Evolutionary conservation across 257 asterid species (phyloP), one percentile per base, ranked within the genome.

Genomic region (Penstemon eatonii): DNA sequence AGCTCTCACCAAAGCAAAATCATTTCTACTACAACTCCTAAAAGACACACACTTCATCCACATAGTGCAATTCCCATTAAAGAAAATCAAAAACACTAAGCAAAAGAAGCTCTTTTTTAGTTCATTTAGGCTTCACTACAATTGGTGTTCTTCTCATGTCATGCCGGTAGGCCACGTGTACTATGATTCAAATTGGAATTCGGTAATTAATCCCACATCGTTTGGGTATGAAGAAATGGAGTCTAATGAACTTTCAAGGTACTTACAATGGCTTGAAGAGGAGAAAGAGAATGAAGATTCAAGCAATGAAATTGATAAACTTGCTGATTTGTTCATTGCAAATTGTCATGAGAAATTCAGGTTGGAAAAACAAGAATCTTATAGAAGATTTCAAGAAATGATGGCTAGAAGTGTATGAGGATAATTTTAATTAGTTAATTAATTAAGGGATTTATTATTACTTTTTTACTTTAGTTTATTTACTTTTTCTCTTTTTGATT

Each of bases 271-370:
- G 96, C 97, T 91, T 12, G 97, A 91, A 75, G 95, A 86, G 58
- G 84, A 69, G 3, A 61, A 49, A 13, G 62, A 52, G n/a, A 62
- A 71, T 12, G 76, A 76, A 33, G 71, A 45, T 9, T 50, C 75
- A 1, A 55, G 43, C 45, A 79, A 84, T 65, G 97, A 90, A 10
- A 90, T 90, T 37, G 97, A 90, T 58, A 73, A 60, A 70, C 87
- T 90, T 5, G 97, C 97, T 39, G 97, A 90, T 70, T 72, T 86
- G 90, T 90, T 90, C 88, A 90, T 90, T 61, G 95, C 91, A 0
- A 79, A 79, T 58, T 82, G 87, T 75, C 95, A 90, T 75, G 95
- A 88, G 83, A 90, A 87, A 81, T 90, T 90, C 76, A 83, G 80
- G 76, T 71, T 90, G 89, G 97, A 90, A 92, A 90, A 90, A 69